Evolutionary conservation across 1,284 basidiomycete species (phyloP).

Genomic region (Grifola frondosa): DNA sequence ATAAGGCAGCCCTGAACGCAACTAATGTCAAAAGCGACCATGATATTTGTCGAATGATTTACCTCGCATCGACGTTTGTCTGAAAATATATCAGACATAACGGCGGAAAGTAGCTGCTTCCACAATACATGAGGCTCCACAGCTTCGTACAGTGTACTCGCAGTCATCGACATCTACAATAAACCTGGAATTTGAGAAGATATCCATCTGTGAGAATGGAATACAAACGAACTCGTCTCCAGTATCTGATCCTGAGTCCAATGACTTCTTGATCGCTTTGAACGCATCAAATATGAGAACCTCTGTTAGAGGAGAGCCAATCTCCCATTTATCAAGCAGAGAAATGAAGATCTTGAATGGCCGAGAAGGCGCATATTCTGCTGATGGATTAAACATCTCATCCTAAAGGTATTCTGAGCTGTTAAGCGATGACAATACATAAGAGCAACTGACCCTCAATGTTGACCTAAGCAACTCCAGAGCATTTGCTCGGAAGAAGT

Average conservation of each 20-base stretch:
- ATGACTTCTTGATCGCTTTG: slow-evolving; percentile 61
- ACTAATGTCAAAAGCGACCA: not conserved
- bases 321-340: slow-evolving; percentile 95
- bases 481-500: slow-evolving; percentile 68
- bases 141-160: slow-evolving; percentile 88
- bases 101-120: slow-evolving; percentile 66
- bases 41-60: slow-evolving; percentile 11
- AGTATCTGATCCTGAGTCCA: slow-evolving; percentile 48
- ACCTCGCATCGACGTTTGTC: slow-evolving; percentile 49
- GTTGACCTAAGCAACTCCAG: slow-evolving; percentile 69
- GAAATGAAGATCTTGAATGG: slow-evolving; percentile 97
- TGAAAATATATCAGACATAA: slow-evolving; percentile 52
- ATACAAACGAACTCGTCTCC: slow-evolving; percentile 67
- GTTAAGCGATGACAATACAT: not conserved
- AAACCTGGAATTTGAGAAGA: slow-evolving; percentile 1
- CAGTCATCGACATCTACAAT: slow-evolving; percentile 75
- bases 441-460: slow-evolving; percentile 49
- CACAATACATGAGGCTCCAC: slow-evolving; percentile 89
- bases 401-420: slow-evolving; percentile 38
- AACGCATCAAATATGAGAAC: slow-evolving; percentile 80
- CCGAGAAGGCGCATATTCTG: slow-evolving; percentile 73
- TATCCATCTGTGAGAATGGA: slow-evolving; percentile 17
- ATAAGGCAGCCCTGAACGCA: slow-evolving; percentile 57
- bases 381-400: slow-evolving; percentile 72
- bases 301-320: slow-evolving; percentile 82